Evolutionary conservation across 139 green algal species (phyloP).

Genomic region (Mesostigma viride): DNA sequence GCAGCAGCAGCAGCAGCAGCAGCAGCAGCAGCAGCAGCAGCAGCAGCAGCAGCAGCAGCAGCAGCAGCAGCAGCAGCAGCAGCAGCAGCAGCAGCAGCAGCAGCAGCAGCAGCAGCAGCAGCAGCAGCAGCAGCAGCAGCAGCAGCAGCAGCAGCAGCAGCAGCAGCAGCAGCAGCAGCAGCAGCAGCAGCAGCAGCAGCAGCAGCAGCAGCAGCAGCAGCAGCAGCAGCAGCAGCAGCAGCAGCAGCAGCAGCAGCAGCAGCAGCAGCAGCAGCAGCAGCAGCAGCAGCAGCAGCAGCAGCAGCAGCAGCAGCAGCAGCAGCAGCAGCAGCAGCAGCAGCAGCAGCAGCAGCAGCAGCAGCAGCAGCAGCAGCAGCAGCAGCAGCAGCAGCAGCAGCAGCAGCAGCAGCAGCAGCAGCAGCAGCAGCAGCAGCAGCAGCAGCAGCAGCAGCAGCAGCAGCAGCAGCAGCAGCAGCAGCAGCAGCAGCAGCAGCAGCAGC

Average conservation of each 20-base stretch:
- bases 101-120: slow-evolving; percentile 1
- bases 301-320: background rate
- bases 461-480: background rate
- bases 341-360: background rate
- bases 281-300: background rate
- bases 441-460: no score
- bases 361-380: background rate
- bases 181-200: background rate
- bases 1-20: background rate
- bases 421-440: background rate
- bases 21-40: background rate
- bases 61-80: background rate
- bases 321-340: background rate
- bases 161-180: background rate
- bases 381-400: background rate
- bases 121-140: background rate
- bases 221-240: background rate
- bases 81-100: slow-evolving; percentile 1
- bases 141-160: slow-evolving; percentile 1
- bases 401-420: background rate
- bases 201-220: background rate
- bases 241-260: background rate
- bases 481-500: no score
- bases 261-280: background rate
- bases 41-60: background rate